Conservation (phyloP, 2,329 filamentous ascomycete genomes). For the Chaetomium sp. region DNA sequence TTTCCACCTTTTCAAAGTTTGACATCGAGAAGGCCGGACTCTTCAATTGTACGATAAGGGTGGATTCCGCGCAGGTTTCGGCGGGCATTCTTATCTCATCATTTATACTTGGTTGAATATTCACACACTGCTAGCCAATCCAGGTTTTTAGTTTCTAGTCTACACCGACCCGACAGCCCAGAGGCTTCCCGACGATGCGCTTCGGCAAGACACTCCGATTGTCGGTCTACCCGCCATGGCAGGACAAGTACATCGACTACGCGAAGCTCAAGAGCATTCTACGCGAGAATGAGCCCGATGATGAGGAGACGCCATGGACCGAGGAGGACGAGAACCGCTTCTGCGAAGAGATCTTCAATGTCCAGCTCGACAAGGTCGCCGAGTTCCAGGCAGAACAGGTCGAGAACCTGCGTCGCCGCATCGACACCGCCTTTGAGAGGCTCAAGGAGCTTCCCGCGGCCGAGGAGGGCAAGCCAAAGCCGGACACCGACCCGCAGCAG, state of each 20-base stretch:
- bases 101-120: not conserved
- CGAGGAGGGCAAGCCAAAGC: slow-evolving; percentile 50
- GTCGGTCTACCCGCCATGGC: slow-evolving; percentile 84
- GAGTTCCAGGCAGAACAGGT: slow-evolving; percentile 83
- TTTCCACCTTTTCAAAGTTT: not conserved
- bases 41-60: not conserved
- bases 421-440: slow-evolving; percentile 63
- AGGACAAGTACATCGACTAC: slow-evolving; percentile 94
- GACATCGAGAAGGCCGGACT: not conserved
- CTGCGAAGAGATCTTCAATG: slow-evolving; percentile 92
- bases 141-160: not conserved
- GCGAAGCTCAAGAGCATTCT: slow-evolving; percentile 86
- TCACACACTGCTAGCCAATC: not conserved
- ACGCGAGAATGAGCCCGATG: slow-evolving; percentile 68
- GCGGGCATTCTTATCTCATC: not conserved
- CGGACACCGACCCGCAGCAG: slow-evolving; percentile 52
- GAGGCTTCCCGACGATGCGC: slow-evolving; percentile 63
- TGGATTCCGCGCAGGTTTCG: not conserved
- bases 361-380: slow-evolving; percentile 93
- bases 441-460: slow-evolving; percentile 79
- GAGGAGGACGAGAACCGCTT: slow-evolving; percentile 92
- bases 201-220: slow-evolving; percentile 87
- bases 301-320: slow-evolving; percentile 75
- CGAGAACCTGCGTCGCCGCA: slow-evolving; percentile 55
- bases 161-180: not conserved